Base-by-base conservation (phyloP, 2,329 filamentous ascomycete genomes). In the Colletotrichum sp. region DNA sequence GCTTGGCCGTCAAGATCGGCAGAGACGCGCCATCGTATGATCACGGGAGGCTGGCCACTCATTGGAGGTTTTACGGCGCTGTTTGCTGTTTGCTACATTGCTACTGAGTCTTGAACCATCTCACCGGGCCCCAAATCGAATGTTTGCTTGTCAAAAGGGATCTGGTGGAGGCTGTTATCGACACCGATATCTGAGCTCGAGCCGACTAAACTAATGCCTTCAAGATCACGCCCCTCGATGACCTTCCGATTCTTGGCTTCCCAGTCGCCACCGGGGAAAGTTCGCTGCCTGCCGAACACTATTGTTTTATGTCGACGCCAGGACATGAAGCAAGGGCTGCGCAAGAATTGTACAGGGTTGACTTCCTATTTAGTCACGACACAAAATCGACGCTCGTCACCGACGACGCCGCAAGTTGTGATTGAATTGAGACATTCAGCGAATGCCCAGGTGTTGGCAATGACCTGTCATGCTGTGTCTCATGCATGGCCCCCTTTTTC, bases 391-490 rank as follows among this genome's bases (percentile, higher is more conserved):
- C n/a, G 16, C 67, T 69, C 24, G 44, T 34, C 21, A 18, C 36
- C 18, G 21, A 13, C 18, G 39, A 24, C 52, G 21, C n/a, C 44
- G 55, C 55, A 21, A 16, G 64, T 24, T 55, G 32, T 72, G 63
- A 44, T 52, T 59, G 63, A 49, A 12, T 21, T 64, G 57, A 68
- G 69, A 76, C 69, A 68, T 52, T 64, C 36, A 26, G 30, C 16
- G 64, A 59, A 52, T 55, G 32, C 24, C 10, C 24, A 64, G 34
- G 16, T 36, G 52, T 62, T 21, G 36, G 26, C 52, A 60, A 65
- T 72, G 73, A 72, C 63, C 69, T 76, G 73, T 68, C 63, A 72
- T 60, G 24, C 64, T 55, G 57, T 34, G 63, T 76, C 69, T 64
- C 73, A 28, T 63, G 69, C 44, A 72, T 26, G 69, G 30, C 63